Evolutionary conservation across 2,329 filamentous ascomycete species (phyloP).

Genomic region (Thielaviopsis euricoi): DNA sequence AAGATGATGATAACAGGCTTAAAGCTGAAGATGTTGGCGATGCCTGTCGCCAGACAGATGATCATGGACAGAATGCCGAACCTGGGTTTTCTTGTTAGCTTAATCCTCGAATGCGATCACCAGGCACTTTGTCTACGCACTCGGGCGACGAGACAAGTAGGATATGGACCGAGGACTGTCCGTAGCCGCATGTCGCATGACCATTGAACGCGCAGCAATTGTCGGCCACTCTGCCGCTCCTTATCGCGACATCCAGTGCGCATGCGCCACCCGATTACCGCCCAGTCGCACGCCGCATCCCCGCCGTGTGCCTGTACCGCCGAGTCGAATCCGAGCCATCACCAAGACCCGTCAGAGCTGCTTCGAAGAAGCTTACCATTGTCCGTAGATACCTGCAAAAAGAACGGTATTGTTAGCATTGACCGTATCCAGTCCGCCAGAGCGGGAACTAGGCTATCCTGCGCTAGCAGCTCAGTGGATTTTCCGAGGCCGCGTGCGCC

Average conservation of each 20-base stretch:
- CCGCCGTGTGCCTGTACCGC: not conserved
- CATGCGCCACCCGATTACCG: not conserved
- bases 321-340: not conserved
- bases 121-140: not conserved
- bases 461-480: not conserved
- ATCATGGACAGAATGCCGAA: conserved; percentile 55
- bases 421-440: not conserved
- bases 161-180: not conserved
- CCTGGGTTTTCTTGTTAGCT: conserved; percentile 27
- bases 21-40: conserved; percentile 48
- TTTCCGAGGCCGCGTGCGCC: not conserved
- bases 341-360: not conserved
- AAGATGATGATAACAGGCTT: conserved; percentile 32
- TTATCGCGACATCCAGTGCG: not conserved
- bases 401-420: conserved; percentile 4
- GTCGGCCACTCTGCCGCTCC: not conserved
- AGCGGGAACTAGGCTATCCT: not conserved
- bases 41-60: conserved; percentile 51
- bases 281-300: not conserved
- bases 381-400: conserved; percentile 50
- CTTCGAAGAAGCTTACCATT: conserved; percentile 45
- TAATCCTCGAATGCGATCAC: not conserved
- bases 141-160: not conserved
- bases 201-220: not conserved
- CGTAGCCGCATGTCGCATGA: not conserved